Base-by-base conservation (phyloP, 768 basidiomycete genomes). In the Suillus brevipes region DNA sequence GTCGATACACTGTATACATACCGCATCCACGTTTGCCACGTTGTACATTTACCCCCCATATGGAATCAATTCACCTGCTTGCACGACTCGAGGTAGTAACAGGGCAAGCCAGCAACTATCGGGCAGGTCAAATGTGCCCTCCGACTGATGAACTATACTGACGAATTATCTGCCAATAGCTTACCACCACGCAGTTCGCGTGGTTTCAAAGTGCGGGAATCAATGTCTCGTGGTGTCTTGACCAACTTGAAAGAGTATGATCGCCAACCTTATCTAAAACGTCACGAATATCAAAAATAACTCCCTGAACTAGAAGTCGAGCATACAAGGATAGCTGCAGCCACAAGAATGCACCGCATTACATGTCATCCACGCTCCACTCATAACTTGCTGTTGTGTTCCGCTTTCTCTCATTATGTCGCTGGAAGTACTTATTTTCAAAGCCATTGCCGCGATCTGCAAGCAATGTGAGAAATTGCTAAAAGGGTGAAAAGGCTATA, bases 301-400 rank as follows among this genome's bases (percentile, higher is more conserved):
- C 25, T 3, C 57, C 25, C 25, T 40, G 25, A 40, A 40, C 57
- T 28, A 40, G 57, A 40, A 40, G 57, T 40, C 38, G 25, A 40
- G 25, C 57, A 40, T 59, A 59, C 57, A 28, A 55, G 38, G 23
- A 25, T 38, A 38, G 37, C 56, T 25, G 56, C 37, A 8, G 37
- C 56, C 43, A 40, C 50, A 57, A 60, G 31, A 66, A 38, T 28
- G 61, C 43, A 45, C 37, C 34, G 60, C 18, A 37, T 70, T 86
- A 97, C 95, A 97, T 97, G 73, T 97, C 95, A 68, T 97, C 95
- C 62, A 91, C 89, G 66, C 94, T 89, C 92, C 92, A 97, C 65
- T 87, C 81, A 69, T 95, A 89, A 60, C 89, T 89, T 72, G 94
- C 94, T 31, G 84, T 75, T 6, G 85, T 85, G 64, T 79, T 83